Evolutionary conservation across 2,329 filamentous ascomycete genomes (phyloP), one percentile per base, ranked within the genome.

Genomic region (Alternaria alternata): DNA sequence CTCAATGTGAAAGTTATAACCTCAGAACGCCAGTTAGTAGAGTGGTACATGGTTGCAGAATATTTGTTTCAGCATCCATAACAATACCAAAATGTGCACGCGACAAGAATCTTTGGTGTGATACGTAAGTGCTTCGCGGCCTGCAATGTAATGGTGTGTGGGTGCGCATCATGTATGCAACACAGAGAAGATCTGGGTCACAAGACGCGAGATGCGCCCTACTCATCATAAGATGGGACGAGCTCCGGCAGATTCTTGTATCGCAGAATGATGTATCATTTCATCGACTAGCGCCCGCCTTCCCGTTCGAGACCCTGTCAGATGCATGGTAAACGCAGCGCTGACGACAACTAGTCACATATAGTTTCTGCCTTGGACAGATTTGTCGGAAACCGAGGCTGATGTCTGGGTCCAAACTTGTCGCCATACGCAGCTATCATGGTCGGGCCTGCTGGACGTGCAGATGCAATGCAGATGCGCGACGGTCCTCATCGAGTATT

Each of bases 261-360:
- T 51, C 28, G 18, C 26, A 12, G 47, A 44, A 18, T 32, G 18
- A 51, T 57, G 44, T 44, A 49, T 51, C 32, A 41, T 36, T 32
- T 48, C 36, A 28, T 48, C 48, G 26, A 49, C 32, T 36, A 22
- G 18, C 9, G 41, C 20, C 55, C 52, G 53, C 12, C 18, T 48
- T 51, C 53, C 55, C 52, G 41, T 48, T 49, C 24, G 43, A 39
- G 43, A 20, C 24, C 58, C 32, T 57, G 51, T 52, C 44, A 61
- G 46, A 54, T 63, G 57, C 53, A 54, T 54, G 53, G 56, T 51
- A 57, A 52, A 68, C 51, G 67, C 64, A 66, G 53, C 60, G 62
- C 67, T 69, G 67, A 67, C 66, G 66, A 68, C 61, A 59, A 59
- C 61, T 61, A 47, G 64, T 65, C 62, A 63, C 62, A 57, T 58